phyloP scores from a whole-genome alignment of 2,329 filamentous ascomycete genomes.

The Alternaria postmessia region DNA sequence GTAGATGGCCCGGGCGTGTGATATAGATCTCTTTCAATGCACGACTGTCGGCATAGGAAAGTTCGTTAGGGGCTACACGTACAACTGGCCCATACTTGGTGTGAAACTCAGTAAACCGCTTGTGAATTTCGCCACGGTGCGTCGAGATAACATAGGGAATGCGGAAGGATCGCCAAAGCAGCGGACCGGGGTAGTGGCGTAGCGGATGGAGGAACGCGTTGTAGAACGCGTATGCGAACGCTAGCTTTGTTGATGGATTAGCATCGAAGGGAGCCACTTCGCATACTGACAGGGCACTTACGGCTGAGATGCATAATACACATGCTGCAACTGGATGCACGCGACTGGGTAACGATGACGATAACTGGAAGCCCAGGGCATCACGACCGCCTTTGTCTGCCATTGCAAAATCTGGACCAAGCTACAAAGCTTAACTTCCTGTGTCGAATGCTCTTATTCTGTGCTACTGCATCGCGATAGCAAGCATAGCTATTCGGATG shows the following conservation, averaged over 20 bases:
- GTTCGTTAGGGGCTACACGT: conserved; percentile 40
- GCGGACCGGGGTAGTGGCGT: conserved; percentile 38
- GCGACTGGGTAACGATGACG: not conserved
- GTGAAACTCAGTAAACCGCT: conserved; percentile 32
- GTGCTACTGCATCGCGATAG: not conserved
- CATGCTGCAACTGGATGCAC: conserved; percentile 8
- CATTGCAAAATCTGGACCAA: not conserved
- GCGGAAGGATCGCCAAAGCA: conserved; percentile 38
- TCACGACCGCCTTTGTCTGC: not conserved
- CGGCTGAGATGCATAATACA: conserved; percentile 2
- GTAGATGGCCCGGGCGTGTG: conserved; percentile 32
- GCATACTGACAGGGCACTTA: not conserved
- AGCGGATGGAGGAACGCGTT: conserved; percentile 40
- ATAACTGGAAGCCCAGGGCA: not conserved
- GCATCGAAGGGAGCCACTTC: not conserved
- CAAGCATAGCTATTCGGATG: not conserved
- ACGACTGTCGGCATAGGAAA: conserved; percentile 35
- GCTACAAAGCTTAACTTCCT: not conserved
- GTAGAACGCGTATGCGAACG: conserved; percentile 31
- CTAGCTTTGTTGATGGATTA: not conserved
- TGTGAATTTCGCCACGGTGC: conserved; percentile 38
- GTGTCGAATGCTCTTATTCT: not conserved
- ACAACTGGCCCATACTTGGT: conserved; percentile 39
- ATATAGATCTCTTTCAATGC: conserved; percentile 44
- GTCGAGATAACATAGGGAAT: conserved; percentile 39